A percentile compares a stretch with the other conserved stretches of the same genome.
Conservation (phyloP, 495 filamentous ascomycete species). For the Trichoderma gamsii region DNA sequence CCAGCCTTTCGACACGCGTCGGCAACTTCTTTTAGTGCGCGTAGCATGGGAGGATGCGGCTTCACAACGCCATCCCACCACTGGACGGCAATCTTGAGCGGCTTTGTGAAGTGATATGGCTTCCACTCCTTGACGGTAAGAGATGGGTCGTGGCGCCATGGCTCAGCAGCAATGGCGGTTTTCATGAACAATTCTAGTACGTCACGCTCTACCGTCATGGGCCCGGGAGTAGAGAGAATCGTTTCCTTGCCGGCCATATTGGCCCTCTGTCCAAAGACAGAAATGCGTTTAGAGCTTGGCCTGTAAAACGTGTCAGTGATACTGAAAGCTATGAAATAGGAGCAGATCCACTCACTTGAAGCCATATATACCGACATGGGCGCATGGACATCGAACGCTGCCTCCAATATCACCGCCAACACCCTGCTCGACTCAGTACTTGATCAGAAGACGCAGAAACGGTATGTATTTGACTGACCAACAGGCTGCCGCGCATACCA, state of each 20-base stretch:
- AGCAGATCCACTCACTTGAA: neutral
- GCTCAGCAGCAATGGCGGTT: conserved; percentile 47
- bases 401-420: conserved; percentile 68
- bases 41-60: conserved; percentile 5
- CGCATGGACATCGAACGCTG: conserved; percentile 60
- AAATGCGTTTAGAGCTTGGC: conserved; percentile 49
- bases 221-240: conserved; percentile 38
- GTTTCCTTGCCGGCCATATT: conserved; percentile 22
- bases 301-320: conserved; percentile 12
- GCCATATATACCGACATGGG: conserved; percentile 47
- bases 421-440: conserved; percentile 28
- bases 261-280: conserved; percentile 36
- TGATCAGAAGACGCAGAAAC: neutral
- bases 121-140: conserved; percentile 56
- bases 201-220: conserved; percentile 28
- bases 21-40: conserved; percentile 1
- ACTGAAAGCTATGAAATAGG: neutral
- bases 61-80: conserved; percentile 3
- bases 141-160: conserved; percentile 53
- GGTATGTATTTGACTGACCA: conserved; percentile 22
- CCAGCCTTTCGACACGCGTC: conserved; percentile 37
- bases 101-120: conserved; percentile 24
- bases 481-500: conserved; percentile 36
- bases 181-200: conserved; percentile 56
- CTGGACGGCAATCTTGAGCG: conserved; percentile 9